phyloP scores from a whole-genome alignment of 768 basidiomycete species.

The Pleurotus tuber-regium region DNA sequence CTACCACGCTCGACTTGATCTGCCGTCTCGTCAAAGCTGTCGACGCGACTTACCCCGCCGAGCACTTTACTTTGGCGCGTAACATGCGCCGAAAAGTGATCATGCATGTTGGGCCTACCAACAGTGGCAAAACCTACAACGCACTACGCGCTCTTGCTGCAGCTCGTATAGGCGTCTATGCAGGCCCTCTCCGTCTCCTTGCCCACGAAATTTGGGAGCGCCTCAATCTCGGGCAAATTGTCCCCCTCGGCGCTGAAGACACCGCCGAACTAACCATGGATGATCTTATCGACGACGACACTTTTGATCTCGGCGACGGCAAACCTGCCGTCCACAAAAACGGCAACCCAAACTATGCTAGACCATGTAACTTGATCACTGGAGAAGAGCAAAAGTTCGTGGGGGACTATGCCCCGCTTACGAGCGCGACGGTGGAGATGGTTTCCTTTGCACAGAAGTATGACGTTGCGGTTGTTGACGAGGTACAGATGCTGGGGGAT shows the following conservation, averaged over 20 bases:
- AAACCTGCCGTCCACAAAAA: constrained; percentile 26
- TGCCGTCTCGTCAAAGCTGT: constrained; percentile 32
- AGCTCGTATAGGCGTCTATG: constrained; percentile 74
- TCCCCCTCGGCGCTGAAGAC: constrained; percentile 57
- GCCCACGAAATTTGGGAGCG: constrained; percentile 95
- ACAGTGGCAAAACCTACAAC: constrained; percentile 95
- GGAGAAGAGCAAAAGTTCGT: constrained; percentile 88
- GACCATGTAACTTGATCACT: constrained; percentile 83
- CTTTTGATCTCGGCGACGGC: constrained; percentile 16
- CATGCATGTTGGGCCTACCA: constrained; percentile 97
- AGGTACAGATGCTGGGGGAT: constrained; percentile 95
- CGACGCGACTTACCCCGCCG: constrained; percentile 45
- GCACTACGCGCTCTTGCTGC: constrained; percentile 87
- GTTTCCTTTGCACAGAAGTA: constrained; percentile 35
- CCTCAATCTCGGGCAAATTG: constrained; percentile 86
- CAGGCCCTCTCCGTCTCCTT: constrained; percentile 87
- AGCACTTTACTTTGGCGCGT: constrained; percentile 53
- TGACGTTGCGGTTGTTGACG: constrained; percentile 93
- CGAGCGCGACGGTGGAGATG: constrained; percentile 97
- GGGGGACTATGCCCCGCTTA: constrained; percentile 47
- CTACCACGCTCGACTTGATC: constrained; percentile 36
- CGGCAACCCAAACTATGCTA: constrained; percentile 48
- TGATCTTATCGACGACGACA: constrained; percentile 5
- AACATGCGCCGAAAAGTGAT: constrained; percentile 70
- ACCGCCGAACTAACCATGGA: constrained; percentile 36